Evolutionary conservation across 768 basidiomycete species (phyloP).

Genomic region (Leccinum subtestaceum): DNA sequence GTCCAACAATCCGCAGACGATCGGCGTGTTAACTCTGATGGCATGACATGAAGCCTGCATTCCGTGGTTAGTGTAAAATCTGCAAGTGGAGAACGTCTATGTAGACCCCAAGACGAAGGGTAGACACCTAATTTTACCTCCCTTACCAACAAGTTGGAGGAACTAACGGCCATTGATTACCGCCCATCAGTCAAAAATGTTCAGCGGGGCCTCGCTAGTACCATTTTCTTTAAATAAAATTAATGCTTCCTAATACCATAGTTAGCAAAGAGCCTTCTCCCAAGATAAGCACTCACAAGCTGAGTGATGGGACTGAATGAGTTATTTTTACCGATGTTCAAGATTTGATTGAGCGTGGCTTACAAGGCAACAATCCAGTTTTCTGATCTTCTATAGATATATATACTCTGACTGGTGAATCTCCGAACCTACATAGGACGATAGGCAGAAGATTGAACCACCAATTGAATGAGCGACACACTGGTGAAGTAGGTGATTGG

Average conservation of each 20-base stretch:
- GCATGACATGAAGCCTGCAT: too few species aligned
- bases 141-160: background rate
- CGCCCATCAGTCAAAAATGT: background rate
- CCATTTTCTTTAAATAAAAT: background rate
- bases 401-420: background rate
- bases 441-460: background rate
- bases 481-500: background rate
- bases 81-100: too few species aligned
- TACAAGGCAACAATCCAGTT: background rate
- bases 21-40: too few species aligned
- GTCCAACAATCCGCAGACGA: too few species aligned
- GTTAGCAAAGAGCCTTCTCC: background rate
- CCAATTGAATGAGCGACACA: background rate
- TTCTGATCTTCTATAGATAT: background rate
- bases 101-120: too few species aligned
- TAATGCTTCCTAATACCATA: background rate
- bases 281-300: background rate
- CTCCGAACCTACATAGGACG: background rate
- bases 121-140: too few species aligned
- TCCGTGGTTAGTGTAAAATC: too few species aligned
- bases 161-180: background rate
- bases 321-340: background rate
- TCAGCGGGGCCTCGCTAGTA: background rate
- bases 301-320: background rate
- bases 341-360: background rate